Evolutionary conservation across 495 filamentous ascomycete genomes (phyloP).

Genomic region (Tetracladium marchalianum): DNA sequence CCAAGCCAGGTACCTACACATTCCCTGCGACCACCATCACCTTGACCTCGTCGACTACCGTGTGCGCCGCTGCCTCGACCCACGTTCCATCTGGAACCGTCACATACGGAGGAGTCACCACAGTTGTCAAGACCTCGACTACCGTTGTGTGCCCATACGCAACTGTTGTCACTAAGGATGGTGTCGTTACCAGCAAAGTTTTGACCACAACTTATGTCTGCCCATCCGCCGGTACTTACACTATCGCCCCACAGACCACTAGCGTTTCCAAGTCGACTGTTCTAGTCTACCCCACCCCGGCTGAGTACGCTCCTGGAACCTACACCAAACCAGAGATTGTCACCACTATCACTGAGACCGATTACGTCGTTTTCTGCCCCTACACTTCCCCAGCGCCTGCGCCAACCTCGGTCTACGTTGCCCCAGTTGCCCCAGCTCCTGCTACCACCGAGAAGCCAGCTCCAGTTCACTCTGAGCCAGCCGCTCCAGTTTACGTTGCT

Average conservation of each 20-base stretch:
- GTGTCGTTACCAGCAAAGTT: slow-evolving; percentile 57
- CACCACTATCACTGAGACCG: slow-evolving; percentile 59
- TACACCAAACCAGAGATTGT: slow-evolving; percentile 61
- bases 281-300: slow-evolving; percentile 56
- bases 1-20: slow-evolving; percentile 67
- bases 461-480: slow-evolving; percentile 2
- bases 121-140: slow-evolving; percentile 57
- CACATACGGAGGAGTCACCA: slow-evolving; percentile 71
- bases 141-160: slow-evolving; percentile 68
- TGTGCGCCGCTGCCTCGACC: slow-evolving; percentile 55
- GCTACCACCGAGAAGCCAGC: neutral
- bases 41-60: slow-evolving; percentile 54
- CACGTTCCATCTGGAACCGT: slow-evolving; percentile 52
- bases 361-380: slow-evolving; percentile 64
- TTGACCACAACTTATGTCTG: slow-evolving; percentile 67
- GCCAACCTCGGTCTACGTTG: slow-evolving; percentile 1
- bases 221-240: slow-evolving; percentile 73
- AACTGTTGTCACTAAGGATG: slow-evolving; percentile 47
- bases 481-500: neutral
- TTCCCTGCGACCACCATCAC: slow-evolving; percentile 68
- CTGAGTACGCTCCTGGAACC: slow-evolving; percentile 57
- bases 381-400: slow-evolving; percentile 35
- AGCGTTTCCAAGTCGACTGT: slow-evolving; percentile 40
- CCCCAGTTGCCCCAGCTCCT: slow-evolving; percentile 7
- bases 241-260: slow-evolving; percentile 62